Conservation (phyloP, 306 rosid genomes). For the Trifolium subterraneum region DNA sequence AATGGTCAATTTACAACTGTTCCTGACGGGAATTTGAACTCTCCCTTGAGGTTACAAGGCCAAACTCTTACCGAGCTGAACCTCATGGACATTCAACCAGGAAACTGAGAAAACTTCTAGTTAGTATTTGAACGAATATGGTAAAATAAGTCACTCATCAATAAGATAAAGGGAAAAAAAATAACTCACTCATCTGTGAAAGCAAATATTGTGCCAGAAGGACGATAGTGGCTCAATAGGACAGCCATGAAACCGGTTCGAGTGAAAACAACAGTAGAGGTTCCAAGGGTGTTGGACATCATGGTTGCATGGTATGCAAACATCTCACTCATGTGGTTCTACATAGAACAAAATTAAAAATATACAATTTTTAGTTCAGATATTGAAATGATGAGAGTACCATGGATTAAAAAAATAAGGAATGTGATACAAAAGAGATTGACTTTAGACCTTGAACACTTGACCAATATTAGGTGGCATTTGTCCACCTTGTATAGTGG, state of each 20-base stretch:
- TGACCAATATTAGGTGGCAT: constrained; percentile 87
- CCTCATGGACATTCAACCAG: background rate
- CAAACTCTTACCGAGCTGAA: too few relatives aligned
- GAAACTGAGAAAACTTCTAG: background rate
- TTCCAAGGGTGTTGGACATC: constrained; percentile 99
- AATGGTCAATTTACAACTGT: too few relatives aligned
- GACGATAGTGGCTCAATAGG: constrained; percentile 89
- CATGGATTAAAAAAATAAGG: background rate
- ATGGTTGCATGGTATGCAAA: constrained; percentile 98
- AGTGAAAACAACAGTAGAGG: constrained; percentile 92
- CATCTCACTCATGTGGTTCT: constrained; percentile 99
- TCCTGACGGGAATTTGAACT: too few relatives aligned
- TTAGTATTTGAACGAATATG: background rate
- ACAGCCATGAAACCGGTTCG: constrained; percentile 94
- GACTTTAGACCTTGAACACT: constrained; percentile 79
- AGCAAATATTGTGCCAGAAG: constrained; percentile 89
- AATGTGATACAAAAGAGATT: constrained; percentile 3
- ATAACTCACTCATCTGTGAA: constrained; percentile 90
- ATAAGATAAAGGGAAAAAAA: constrained; percentile 23
- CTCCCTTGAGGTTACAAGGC: too few relatives aligned
- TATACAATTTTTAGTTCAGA: constrained; percentile 10
- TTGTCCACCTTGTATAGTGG: constrained; percentile 73
- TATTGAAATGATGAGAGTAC: constrained; percentile 16
- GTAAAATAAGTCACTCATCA: too few relatives aligned
- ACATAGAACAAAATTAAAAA: constrained; percentile 34